phyloP scores from a whole-genome alignment of 2,329 filamentous ascomycete genomes.

The Taxawa tesnikishii region DNA sequence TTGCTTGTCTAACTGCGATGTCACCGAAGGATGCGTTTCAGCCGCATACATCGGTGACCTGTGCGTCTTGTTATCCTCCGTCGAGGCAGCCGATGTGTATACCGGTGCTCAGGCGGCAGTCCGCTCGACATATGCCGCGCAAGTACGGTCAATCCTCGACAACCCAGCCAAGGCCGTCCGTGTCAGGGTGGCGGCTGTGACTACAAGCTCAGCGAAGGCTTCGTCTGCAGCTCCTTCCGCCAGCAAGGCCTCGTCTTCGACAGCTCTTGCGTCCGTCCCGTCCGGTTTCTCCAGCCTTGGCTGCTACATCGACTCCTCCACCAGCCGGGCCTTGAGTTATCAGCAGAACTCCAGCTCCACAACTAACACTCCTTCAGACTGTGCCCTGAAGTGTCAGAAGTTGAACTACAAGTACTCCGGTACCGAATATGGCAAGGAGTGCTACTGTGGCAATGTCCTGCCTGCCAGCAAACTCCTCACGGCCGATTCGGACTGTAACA shows the following conservation, averaged over 20 bases:
- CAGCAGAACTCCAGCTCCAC: slow-evolving; percentile 1
- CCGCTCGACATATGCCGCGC: slow-evolving; percentile 1
- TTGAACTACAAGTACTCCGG: slow-evolving; percentile 8
- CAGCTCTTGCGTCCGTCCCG: not conserved
- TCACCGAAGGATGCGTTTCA: not conserved
- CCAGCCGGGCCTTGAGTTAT: not conserved
- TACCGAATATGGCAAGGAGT: slow-evolving; percentile 8
- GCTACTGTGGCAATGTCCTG: slow-evolving; percentile 8
- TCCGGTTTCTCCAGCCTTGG: slow-evolving; percentile 3
- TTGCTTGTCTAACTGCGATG: slow-evolving; percentile 3
- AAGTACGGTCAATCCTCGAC: not conserved
- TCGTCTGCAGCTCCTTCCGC: too few species aligned
- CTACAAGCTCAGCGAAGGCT: too few species aligned
- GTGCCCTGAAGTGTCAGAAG: slow-evolving; percentile 2
- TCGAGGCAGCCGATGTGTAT: slow-evolving; percentile 1
- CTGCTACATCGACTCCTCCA: not conserved
- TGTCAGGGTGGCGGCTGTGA: too few species aligned
- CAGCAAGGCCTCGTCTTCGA: not conserved
- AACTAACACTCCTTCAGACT: not conserved
- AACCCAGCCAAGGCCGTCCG: too few species aligned
- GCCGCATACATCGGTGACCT: slow-evolving; percentile 1
- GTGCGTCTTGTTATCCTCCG: slow-evolving; percentile 4
- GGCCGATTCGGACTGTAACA: slow-evolving; percentile 11
- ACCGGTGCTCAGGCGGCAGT: slow-evolving; percentile 5
- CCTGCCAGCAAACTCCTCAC: not conserved